Conservation (phyloP, 1,139 yeast species). For the Sugiyamaella pinicola region DNA sequence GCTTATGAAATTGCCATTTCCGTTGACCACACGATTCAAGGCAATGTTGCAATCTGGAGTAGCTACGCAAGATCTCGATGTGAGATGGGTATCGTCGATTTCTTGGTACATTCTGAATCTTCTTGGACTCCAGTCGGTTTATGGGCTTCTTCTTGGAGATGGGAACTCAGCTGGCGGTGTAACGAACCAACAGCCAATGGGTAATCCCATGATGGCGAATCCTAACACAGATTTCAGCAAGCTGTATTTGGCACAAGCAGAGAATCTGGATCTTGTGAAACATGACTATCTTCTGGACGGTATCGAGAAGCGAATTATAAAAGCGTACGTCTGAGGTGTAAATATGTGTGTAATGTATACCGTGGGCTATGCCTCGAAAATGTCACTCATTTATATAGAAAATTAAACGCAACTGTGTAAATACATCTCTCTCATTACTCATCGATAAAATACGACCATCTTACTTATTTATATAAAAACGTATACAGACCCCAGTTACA, state of each 20-base stretch:
- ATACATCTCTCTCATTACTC: too few species aligned
- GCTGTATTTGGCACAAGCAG: conserved; percentile 70
- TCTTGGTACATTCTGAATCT: conserved; percentile 97
- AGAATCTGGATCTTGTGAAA: conserved; percentile 66
- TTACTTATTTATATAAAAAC: too few species aligned
- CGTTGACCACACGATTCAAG: conserved; percentile 85
- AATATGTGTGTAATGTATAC: neutral
- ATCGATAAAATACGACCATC: too few species aligned
- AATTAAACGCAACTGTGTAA: too few species aligned
- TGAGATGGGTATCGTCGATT: conserved; percentile 89
- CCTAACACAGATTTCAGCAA: conserved; percentile 54
- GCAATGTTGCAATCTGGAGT: conserved; percentile 91
- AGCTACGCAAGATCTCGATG: conserved; percentile 81
- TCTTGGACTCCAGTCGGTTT: conserved; percentile 81
- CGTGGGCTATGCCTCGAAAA: neutral
- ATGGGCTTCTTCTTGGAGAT: conserved; percentile 68
- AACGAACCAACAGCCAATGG: conserved; percentile 34
- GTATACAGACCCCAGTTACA: too few species aligned
- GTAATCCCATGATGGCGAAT: conserved; percentile 45
- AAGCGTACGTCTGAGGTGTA: conserved; percentile 19
- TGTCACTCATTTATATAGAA: too few species aligned
- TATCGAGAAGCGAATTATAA: conserved; percentile 64
- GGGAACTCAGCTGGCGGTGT: conserved; percentile 47
- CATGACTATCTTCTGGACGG: conserved; percentile 62
- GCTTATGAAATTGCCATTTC: conserved; percentile 77